These are phyloP conservation scores for Amanita rimosa DNA, from an alignment of 768 basidiomycete genomes.

Conservation along the genomic window DNA sequence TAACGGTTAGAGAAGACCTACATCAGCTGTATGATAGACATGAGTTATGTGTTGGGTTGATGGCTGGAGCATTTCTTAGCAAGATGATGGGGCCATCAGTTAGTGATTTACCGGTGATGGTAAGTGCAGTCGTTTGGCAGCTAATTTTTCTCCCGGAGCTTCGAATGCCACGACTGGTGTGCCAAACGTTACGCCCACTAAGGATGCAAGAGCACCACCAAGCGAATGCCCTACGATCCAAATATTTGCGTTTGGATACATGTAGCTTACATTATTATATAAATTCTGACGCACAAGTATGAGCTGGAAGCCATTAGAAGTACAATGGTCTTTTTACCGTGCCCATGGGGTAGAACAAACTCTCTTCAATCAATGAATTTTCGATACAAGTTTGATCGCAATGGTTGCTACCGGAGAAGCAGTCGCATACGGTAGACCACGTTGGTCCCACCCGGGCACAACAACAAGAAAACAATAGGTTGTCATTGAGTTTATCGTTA, in stretches of 20 bases:
- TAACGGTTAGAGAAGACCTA: conserved; percentile 13
- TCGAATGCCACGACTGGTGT: conserved; percentile 87
- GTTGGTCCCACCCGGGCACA: conserved; percentile 92
- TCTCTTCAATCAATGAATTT: conserved; percentile 64
- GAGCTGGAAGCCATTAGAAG: not conserved
- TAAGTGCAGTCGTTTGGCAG: conserved; percentile 74
- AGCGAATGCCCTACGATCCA: conserved; percentile 82
- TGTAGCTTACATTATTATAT: conserved; percentile 83
- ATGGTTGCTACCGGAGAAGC: conserved; percentile 61
- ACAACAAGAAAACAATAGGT: conserved; percentile 92
- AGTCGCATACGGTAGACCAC: conserved; percentile 89
- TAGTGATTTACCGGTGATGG: conserved; percentile 61
- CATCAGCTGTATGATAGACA: conserved; percentile 85
- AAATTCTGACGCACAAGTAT: conserved; percentile 48
- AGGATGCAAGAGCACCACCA: conserved; percentile 76
- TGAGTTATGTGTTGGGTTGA: conserved; percentile 72
- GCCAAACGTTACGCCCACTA: conserved; percentile 88
- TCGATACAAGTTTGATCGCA: conserved; percentile 82
- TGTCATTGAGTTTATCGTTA: conserved; percentile 94
- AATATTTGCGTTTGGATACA: conserved; percentile 85
- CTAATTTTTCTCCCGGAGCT: conserved; percentile 61
- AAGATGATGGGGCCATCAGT: not conserved
- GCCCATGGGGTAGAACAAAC: conserved; percentile 81
- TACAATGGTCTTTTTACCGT: conserved; percentile 38
- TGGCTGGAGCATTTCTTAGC: conserved; percentile 29